phyloP scores from a whole-genome alignment of 345 rosid species.

The Citrus hindsii region DNA sequence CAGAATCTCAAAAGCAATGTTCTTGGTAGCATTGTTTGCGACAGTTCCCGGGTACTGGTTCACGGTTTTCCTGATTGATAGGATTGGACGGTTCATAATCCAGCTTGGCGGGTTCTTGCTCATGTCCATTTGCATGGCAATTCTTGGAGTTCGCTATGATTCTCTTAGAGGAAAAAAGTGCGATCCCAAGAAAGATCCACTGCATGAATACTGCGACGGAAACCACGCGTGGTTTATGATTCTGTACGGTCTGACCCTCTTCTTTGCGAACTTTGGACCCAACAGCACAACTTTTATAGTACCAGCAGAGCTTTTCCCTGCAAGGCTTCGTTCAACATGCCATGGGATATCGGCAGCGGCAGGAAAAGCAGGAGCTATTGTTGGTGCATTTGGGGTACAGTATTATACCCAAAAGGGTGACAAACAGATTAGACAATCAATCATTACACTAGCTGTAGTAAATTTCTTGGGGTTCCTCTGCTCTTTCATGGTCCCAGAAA shows the following conservation, averaged over 20 bases:
- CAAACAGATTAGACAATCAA: constrained; percentile 31
- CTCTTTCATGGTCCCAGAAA: constrained; percentile 67
- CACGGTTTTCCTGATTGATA: constrained; percentile 60
- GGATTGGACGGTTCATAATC: constrained; percentile 58
- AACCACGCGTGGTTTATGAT: constrained; percentile 23
- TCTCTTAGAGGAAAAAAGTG: constrained; percentile 33
- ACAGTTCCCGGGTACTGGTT: constrained; percentile 78
- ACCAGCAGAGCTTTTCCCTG: constrained; percentile 66
- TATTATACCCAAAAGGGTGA: constrained; percentile 31
- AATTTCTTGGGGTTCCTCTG: constrained; percentile 53
- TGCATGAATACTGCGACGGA: constrained; percentile 32
- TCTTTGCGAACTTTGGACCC: constrained; percentile 70
- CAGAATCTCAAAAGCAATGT: constrained; percentile 49
- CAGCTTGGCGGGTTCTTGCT: constrained; percentile 63
- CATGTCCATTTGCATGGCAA: constrained; percentile 64
- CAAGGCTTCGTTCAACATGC: constrained; percentile 56
- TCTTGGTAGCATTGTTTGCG: constrained; percentile 52
- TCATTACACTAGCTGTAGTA: constrained; percentile 47
- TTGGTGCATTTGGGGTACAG: constrained; percentile 59
- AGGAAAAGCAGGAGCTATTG: constrained; percentile 61
- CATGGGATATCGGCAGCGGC: constrained; percentile 64
- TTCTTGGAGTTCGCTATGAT: constrained; percentile 35
- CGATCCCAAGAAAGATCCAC: neutral
- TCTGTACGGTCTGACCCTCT: constrained; percentile 52
- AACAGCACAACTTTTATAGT: constrained; percentile 64